A percentile compares a stretch with the other conserved stretches of the same genome.
Conservation (phyloP, 129 eudicot species). For the Silybum marianum region DNA sequence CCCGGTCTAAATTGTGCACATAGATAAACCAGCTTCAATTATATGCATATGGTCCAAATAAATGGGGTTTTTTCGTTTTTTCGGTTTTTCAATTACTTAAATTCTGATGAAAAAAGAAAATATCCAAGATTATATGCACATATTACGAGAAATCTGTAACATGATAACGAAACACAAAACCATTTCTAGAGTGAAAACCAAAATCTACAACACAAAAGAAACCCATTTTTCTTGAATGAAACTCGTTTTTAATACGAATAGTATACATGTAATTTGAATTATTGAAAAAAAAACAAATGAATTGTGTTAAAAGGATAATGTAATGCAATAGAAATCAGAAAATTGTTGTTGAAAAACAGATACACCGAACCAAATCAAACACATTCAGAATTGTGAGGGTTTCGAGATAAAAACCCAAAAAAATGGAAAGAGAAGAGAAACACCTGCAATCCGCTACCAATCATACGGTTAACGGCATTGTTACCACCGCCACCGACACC, state of each 20-base stretch:
- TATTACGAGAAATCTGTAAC: neutral
- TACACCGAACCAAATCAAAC: neutral
- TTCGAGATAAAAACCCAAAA: neutral
- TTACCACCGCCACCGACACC: constrained; percentile 99
- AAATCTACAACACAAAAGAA: neutral
- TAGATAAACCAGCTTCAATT: too few species aligned
- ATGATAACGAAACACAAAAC: neutral
- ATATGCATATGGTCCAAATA: too few species aligned
- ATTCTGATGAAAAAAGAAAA: neutral
- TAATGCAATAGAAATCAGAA: neutral
- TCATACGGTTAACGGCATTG: constrained; percentile 99
- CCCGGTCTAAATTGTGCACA: too few species aligned
- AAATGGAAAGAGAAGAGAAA: neutral
- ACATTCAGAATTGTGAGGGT: neutral
- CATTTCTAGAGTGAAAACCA: neutral
- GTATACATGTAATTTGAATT: neutral
- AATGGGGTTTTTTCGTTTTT: too few species aligned
- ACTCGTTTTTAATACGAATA: neutral
- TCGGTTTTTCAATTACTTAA: neutral
- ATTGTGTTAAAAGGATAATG: neutral
- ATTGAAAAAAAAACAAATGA: neutral
- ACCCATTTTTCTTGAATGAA: neutral
- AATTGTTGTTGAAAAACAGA: neutral
- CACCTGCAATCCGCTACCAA: constrained; percentile 96
- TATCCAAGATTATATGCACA: neutral